Evolutionary conservation across 192 early-diverging fungal species (phyloP), one percentile per base, ranked within the genome.

Genomic region (Coemansia sp.): DNA sequence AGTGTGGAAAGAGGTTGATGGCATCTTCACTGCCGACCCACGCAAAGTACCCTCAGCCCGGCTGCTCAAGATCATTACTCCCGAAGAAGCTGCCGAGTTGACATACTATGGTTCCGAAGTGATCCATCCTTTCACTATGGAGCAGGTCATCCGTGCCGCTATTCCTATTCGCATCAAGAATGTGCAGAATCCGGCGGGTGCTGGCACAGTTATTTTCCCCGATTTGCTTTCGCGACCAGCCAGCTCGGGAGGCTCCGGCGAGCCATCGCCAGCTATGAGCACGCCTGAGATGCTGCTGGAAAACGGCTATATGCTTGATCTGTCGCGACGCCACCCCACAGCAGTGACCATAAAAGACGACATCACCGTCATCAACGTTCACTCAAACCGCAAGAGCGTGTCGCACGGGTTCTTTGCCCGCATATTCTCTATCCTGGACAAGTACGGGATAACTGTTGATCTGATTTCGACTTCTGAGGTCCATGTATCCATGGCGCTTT

Each of bases 81-180:
- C 96, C 19, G 96, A 97, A 64, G 96, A 99, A 63, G 96, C 96
- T 5, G 86, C 96, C 14, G 96, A 99, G 72, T 80, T 99, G 60
- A 99, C 96, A 6, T 99, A 96, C 76, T 99, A 99, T 65, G 94
- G 88, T 15, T 86, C 85, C 0, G 87, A 91, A 53, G 95, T 97
- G 40, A 99, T 99, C 63, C 96, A 99, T 61, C 96, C 96, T 9
- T 96, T 96, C 80, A 99, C 96, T 4, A 99, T 99, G 96, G 93
- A 99, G 61, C 96, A 99, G 64, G 93, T 96, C 35, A 99, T 99
- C 63, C 88, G 94, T 35, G 90, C 92, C 14, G 78, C 83, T 39
- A 97, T 99, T 63, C 96, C 96, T 5, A 97, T 99, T 71, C 90
- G 96, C 62, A 99, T 99, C 77, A 99, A 97, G 63, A 99, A 99